A percentile compares a stretch with the other conserved stretches of the same genome.
Evolutionary conservation across 345 rosid species (phyloP).

Genomic region (Pelargonium nanum): DNA sequence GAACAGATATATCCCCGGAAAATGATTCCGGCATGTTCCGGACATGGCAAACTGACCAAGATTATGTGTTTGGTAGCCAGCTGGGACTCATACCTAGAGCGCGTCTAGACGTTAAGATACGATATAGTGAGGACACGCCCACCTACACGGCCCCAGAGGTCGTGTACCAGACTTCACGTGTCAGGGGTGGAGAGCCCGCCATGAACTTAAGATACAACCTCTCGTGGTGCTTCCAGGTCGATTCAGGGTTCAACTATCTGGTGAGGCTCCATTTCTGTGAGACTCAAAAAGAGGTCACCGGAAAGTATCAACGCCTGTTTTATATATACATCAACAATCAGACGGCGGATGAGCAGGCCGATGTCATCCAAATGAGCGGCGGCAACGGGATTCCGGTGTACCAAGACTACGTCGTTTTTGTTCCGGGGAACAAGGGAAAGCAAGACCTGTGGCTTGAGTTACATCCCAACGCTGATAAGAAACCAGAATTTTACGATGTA

Average conservation of each 20-base stretch:
- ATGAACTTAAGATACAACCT: slow-evolving; percentile 14
- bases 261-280: slow-evolving; percentile 24
- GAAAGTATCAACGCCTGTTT: slow-evolving; percentile 7
- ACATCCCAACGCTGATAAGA: slow-evolving; percentile 13
- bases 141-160: slow-evolving; percentile 19
- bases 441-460: slow-evolving; percentile 11
- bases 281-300: background rate
- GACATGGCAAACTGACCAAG: slow-evolving; percentile 14
- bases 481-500: slow-evolving; percentile 1
- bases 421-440: background rate
- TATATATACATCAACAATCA: slow-evolving; percentile 15
- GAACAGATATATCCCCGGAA: background rate
- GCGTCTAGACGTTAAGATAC: background rate
- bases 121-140: slow-evolving; percentile 10
- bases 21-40: slow-evolving; percentile 21
- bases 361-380: slow-evolving; percentile 6
- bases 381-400: slow-evolving; percentile 20
- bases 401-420: slow-evolving; percentile 13
- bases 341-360: background rate
- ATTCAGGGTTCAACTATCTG: slow-evolving; percentile 22
- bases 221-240: slow-evolving; percentile 27
- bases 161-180: slow-evolving; percentile 19
- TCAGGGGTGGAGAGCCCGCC: background rate
- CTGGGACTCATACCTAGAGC: background rate
- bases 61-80: background rate